These are phyloP conservation scores for Dothistroma pini DNA, from an alignment of 2,329 filamentous ascomycete species.

Conservation along the genomic window DNA sequence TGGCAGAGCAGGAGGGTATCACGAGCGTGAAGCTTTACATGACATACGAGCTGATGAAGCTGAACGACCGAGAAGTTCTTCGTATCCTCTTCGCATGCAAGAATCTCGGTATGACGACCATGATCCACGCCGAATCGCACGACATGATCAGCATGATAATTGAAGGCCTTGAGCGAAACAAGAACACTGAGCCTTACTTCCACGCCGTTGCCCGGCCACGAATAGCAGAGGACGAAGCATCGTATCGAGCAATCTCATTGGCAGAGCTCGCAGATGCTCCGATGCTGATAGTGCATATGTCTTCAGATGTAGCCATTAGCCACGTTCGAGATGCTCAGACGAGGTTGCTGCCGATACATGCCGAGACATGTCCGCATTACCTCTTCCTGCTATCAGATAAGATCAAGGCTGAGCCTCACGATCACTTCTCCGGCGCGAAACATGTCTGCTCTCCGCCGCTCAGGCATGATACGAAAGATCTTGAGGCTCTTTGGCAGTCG, in stretches of 20 bases:
- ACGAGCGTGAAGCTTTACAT: slow-evolving; percentile 53
- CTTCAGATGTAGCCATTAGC: slow-evolving; percentile 36
- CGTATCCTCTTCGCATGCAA: slow-evolving; percentile 49
- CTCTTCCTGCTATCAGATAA: slow-evolving; percentile 35
- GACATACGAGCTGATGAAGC: slow-evolving; percentile 51
- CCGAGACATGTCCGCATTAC: slow-evolving; percentile 39
- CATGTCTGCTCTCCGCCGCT: slow-evolving; percentile 37
- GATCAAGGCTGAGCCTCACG: slow-evolving; percentile 31
- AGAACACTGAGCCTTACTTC: slow-evolving; percentile 43
- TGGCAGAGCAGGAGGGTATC: slow-evolving; percentile 43
- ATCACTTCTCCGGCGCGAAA: slow-evolving; percentile 37
- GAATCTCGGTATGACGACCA: slow-evolving; percentile 45
- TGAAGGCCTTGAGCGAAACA: slow-evolving; percentile 39
- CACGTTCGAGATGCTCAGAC: slow-evolving; percentile 37
- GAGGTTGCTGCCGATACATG: slow-evolving; percentile 35
- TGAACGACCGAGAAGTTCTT: slow-evolving; percentile 50
- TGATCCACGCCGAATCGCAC: slow-evolving; percentile 50
- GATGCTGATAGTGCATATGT: slow-evolving; percentile 54
- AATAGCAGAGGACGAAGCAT: slow-evolving; percentile 48
- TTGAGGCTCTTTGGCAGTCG: slow-evolving; percentile 36
- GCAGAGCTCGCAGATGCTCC: slow-evolving; percentile 50
- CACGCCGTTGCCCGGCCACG: slow-evolving; percentile 47
- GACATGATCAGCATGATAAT: slow-evolving; percentile 47
- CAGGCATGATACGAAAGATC: slow-evolving; percentile 31
- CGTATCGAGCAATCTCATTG: slow-evolving; percentile 50